Conservation (phyloP, 192 early-diverging fungal species). For the Coemansia sp. region DNA sequence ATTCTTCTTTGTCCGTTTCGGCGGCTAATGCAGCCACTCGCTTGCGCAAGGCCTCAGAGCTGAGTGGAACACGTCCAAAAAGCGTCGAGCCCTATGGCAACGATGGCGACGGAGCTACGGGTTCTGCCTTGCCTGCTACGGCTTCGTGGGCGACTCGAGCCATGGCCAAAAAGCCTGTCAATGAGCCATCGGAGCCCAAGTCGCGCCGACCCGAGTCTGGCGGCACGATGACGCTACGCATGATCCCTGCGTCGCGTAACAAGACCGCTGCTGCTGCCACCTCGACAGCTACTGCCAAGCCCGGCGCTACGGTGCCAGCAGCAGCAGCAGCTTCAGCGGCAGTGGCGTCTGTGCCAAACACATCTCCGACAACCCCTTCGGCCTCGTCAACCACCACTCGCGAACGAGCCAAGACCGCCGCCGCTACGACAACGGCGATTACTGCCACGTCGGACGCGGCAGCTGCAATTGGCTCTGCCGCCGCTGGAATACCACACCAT, state of each 20-base stretch:
- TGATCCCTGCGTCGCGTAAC: conserved; percentile 31
- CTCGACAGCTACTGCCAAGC: not conserved
- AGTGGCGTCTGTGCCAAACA: not conserved
- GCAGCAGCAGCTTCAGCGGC: not conserved
- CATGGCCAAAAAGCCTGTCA: conserved; percentile 31
- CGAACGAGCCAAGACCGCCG: not conserved
- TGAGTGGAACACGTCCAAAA: conserved; percentile 20
- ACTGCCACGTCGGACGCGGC: not conserved
- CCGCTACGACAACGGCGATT: not conserved
- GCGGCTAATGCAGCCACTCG: conserved; percentile 5
- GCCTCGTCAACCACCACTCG: not conserved
- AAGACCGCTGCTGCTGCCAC: conserved; percentile 13
- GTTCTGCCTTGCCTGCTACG: conserved; percentile 48
- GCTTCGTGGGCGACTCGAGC: conserved; percentile 50
- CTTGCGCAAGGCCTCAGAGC: conserved; percentile 21
- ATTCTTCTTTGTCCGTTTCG: not conserved
- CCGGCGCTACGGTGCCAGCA: not conserved
- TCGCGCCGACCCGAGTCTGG: conserved; percentile 19
- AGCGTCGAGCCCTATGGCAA: conserved; percentile 31
- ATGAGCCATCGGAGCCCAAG: conserved; percentile 11
- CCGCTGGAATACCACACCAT: conserved; percentile 23
- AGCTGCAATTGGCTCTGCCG: not conserved
- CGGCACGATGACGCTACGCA: conserved; percentile 47
- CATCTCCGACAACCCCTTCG: not conserved
- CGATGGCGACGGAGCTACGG: conserved; percentile 3